Evolutionary conservation across 169 alveolate genomes (phyloP).

Genomic region (Perkinsus chesapeaki): DNA sequence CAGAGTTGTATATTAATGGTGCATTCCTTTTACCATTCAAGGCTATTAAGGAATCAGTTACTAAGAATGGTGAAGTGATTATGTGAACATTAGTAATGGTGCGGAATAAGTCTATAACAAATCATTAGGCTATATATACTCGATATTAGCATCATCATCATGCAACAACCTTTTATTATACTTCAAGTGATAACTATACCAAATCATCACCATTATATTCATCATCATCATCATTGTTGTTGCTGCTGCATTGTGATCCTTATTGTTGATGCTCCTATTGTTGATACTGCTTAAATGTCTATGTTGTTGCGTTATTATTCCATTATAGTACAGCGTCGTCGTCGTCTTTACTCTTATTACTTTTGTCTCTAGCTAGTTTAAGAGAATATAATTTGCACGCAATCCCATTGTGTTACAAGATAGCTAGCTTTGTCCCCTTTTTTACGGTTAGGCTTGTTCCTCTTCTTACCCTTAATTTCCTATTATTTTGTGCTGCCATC

Average conservation of each 20-base stretch:
- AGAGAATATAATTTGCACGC: not conserved
- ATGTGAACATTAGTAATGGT: no score
- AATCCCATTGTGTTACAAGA: not conserved
- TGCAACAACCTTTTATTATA: no score
- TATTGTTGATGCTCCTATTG: not conserved
- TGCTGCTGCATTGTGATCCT: not conserved
- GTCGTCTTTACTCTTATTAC: not conserved
- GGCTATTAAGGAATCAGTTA: conserved; percentile 38
- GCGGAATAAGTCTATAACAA: no score
- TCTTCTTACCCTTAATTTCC: not conserved
- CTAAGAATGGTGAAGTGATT: conserved; percentile 16
- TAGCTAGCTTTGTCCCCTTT: not conserved
- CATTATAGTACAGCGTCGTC: not conserved
- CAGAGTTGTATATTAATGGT: conserved; percentile 76
- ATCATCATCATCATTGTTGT: not conserved
- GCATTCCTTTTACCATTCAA: conserved; percentile 83
- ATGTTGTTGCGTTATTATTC: not conserved
- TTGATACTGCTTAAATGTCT: not conserved
- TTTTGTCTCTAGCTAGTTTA: not conserved
- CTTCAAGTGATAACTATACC: no score
- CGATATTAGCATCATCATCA: not conserved
- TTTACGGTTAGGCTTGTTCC: not conserved
- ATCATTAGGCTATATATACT: no score
- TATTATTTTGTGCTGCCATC: not conserved
- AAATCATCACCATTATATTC: no score